Base-by-base conservation (phyloP, 1,139 yeast species). In the Protomyces arabidopsidicola region DNA sequence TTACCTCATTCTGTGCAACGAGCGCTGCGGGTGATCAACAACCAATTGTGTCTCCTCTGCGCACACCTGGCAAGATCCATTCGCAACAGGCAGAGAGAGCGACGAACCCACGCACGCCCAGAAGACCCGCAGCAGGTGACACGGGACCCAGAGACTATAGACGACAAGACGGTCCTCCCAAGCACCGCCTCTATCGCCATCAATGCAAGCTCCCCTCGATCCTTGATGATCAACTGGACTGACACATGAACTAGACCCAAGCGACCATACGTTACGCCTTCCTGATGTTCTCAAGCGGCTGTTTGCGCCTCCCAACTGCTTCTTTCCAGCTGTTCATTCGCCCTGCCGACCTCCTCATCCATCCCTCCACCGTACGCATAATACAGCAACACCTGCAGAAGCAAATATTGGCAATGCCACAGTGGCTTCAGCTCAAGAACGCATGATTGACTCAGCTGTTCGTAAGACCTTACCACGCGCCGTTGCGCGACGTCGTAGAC, bases 251-350 rank as follows among this genome's bases (percentile, higher is more conserved):
- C 12, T 42, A 42, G 48, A 42, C 10, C 53, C 20, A n/a, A 35
- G 35, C 35, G 27, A 53, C 6, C 24, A 36, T 36, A 38, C 56
- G 6, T 52, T 58, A 2, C 45, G 62, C 12, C n/a, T 58, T 56
- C 62, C 62, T 5, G 62, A 58, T 16, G 34, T 58, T 27, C 27
- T 58, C 24, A 58, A 42, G 36, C 55, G 62, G n/a, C 34, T 58
- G 45, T 58, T 58, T 24, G 62, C 62, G 4, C 62, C 62, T 2
- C 62, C 62, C 2, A 52, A 27, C 45, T 58, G 62, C 52, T 34
- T 58, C 20, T 9, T 14, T 14, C 62, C 62, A 10, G 62, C 16
- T 6, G 42, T 58, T 42, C n/a, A 18, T 12, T 52, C 55, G 20
- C 55, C 55, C 18, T 42, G 36, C 20, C 6, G 48, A 16, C 18